Base-by-base conservation (phyloP, 2,329 filamentous ascomycete genomes). In the Clarireedia paspali region DNA sequence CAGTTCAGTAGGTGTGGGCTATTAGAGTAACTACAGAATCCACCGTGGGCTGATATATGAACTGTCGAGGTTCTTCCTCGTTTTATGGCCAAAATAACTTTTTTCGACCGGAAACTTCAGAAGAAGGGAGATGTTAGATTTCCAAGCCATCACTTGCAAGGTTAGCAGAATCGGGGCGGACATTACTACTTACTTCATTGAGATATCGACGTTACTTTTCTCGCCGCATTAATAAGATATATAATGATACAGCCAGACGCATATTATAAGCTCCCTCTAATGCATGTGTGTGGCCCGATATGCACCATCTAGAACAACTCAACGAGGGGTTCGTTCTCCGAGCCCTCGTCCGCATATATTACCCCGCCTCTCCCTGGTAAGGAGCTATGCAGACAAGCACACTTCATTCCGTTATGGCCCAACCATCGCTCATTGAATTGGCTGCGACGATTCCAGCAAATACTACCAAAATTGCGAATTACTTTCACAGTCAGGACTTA, bases 21-120 rank as follows among this genome's bases (percentile, higher is more conserved):
- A 50, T 62, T 26, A 50, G 62, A 48, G 20, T 3, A 20, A 64
- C 62, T 0, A 64, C 62, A 10, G 20, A n/a, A 9, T 64, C 17
- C 61, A 70, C 44, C 52, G 67, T 23, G 15, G 6, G 7, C 6
- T 70, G 36, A 26, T 67, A 57, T 64, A 66, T 7, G 1, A 9
- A 6, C 0, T 30, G 27, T 30, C 0, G 2, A 9, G 10, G 6
- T 3, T 9, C 27, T 30, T 2, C 27, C 27, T 30, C 27, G 1
- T 30, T 9, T 9, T 7, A 30, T 30, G 27, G 1, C 10, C 2
- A 30, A 6, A 30, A 9, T 30, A 6, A 9, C 6, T 9, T 7
- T 30, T 30, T 9, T 30, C 0, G 27, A 9, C 27, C 27, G 7
- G 2, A 9, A 30, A 10, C 27, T 30, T 7, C 27, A 30, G 27